Conservation (phyloP, 1,284 basidiomycete genomes). For the Kalmanozyma brasiliensis region DNA sequence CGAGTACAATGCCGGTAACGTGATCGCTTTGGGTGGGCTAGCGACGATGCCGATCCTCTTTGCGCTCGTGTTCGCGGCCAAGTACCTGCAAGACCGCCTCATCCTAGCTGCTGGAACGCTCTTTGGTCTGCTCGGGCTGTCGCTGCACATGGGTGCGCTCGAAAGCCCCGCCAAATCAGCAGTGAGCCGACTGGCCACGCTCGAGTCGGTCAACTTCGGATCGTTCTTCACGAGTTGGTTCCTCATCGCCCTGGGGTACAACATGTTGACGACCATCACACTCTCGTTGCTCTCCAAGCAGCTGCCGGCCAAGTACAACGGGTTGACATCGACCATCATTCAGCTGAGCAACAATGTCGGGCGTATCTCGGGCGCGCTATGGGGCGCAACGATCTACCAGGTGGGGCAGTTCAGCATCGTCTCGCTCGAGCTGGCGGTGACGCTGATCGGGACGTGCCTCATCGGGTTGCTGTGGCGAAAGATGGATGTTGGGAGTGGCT, state of each 20-base stretch:
- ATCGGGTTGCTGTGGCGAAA: conserved; percentile 47
- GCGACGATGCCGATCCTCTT: conserved; percentile 48
- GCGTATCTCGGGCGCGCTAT: conserved; percentile 39
- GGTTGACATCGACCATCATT: conserved; percentile 39
- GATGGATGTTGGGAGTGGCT: conserved; percentile 43
- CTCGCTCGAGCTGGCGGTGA: conserved; percentile 41
- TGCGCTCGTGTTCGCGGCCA: conserved; percentile 42
- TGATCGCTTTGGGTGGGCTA: conserved; percentile 46
- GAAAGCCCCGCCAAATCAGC: conserved; percentile 30
- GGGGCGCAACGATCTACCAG: conserved; percentile 47
- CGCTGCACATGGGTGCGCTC: conserved; percentile 47
- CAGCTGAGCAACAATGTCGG: conserved; percentile 51
- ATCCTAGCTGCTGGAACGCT: conserved; percentile 39
- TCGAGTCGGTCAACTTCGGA: conserved; percentile 36
- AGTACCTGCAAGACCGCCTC: conserved; percentile 41
- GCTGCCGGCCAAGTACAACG: conserved; percentile 49
- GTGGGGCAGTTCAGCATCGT: conserved; percentile 50
- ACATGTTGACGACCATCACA: conserved; percentile 49
- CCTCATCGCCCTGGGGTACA: conserved; percentile 39
- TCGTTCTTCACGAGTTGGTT: conserved; percentile 52
- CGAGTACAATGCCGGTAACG: conserved; percentile 51
- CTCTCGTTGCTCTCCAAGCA: conserved; percentile 47
- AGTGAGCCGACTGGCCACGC: conserved; percentile 13
- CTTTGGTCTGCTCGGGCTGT: conserved; percentile 41
- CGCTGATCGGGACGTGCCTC: conserved; percentile 38